Base-by-base conservation (phyloP, 2,329 filamentous ascomycete genomes). In the Curvularia lunata region DNA sequence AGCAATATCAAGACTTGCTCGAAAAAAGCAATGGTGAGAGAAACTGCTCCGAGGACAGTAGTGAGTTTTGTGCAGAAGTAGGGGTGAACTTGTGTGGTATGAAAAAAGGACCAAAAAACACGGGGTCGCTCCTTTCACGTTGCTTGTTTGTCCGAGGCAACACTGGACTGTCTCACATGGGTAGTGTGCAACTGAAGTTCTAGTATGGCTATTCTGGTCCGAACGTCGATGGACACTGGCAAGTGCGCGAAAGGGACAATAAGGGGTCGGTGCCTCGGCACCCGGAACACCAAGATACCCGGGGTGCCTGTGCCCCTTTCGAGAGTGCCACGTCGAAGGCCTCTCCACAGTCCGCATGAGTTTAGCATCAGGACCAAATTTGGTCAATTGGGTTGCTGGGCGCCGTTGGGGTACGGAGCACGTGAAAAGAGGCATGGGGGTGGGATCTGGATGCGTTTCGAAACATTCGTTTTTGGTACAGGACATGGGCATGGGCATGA, bases 1-100 rank as follows among this genome's bases (percentile, higher is more conserved):
- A 58, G 64, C 64, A 69, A 72, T 70, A 62, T 62, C 67, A 69
- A 70, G 62, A 43, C 41, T 43, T 5, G 16, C 27, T 43, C 21
- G 10, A 25, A 27, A 27, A 43, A 27, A 65, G 52, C 30, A 55
- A 51, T 47, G 37, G 25, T 37, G 45, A 41, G 23, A 37, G 9
- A 25, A 13, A 7, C 4, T 19, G 10, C 25, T 19, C n/a, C 25
- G n/a, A n/a, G 27, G 18, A 19, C 10, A 8, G 9, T 32, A 45
- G 34, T 13, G 38, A 21, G 43, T 4, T 32, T 7, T 3, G 27
- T n/a, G 12, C 18, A n/a, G 7, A 8, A 16, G 16, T 7, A 37
- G 34, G 34, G 16, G 43, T 28, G n/a, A 10, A 6, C 4, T 18
- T 13, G 43, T 30, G 42, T 28, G 43, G 10, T 4, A 47, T 32